phyloP scores from a whole-genome alignment of 192 early-diverging fungal genomes.

The Coemansia sp. region DNA sequence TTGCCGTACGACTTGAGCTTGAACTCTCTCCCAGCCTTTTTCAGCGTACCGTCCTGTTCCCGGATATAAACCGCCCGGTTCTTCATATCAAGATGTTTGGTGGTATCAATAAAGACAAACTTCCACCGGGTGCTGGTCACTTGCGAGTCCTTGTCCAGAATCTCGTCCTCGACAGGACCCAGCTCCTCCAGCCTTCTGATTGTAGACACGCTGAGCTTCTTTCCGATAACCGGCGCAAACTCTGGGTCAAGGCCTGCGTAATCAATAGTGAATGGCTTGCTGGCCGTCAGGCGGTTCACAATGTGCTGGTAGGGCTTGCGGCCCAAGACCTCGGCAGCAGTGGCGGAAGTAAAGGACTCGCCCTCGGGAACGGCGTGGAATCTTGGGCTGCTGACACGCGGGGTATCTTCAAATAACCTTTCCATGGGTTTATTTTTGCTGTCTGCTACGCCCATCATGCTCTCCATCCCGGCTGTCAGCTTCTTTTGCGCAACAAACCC shows the following conservation, averaged over 20 bases:
- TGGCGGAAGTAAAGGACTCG: conserved; percentile 64
- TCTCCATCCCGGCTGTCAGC: conserved; percentile 81
- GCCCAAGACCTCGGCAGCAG: conserved; percentile 78
- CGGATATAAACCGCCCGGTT: conserved; percentile 59
- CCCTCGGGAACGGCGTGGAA: conserved; percentile 85
- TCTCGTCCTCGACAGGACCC: conserved; percentile 26
- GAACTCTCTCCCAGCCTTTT: conserved; percentile 49
- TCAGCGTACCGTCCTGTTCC: conserved; percentile 60
- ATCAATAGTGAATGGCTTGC: conserved; percentile 47
- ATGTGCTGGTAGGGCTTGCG: conserved; percentile 60
- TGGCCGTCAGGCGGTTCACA: conserved; percentile 41
- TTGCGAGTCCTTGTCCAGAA: conserved; percentile 39
- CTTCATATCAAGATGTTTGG: conserved; percentile 47
- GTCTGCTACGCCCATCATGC: conserved; percentile 63
- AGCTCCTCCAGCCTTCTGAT: conserved; percentile 20
- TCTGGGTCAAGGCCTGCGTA: conserved; percentile 39
- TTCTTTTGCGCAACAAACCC: conserved; percentile 61
- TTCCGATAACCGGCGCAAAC: conserved; percentile 37
- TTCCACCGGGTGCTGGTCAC: conserved; percentile 54
- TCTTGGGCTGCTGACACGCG: conserved; percentile 67
- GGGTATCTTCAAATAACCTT: conserved; percentile 56
- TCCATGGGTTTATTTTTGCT: conserved; percentile 46
- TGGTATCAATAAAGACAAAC: conserved; percentile 62
- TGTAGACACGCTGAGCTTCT: conserved; percentile 24
- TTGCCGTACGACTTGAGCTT: conserved; percentile 51